Evolutionary conservation across 352 stramenopile species (phyloP), one percentile per base, ranked within the genome.

Genomic region (Globisporangium carolinianum): DNA sequence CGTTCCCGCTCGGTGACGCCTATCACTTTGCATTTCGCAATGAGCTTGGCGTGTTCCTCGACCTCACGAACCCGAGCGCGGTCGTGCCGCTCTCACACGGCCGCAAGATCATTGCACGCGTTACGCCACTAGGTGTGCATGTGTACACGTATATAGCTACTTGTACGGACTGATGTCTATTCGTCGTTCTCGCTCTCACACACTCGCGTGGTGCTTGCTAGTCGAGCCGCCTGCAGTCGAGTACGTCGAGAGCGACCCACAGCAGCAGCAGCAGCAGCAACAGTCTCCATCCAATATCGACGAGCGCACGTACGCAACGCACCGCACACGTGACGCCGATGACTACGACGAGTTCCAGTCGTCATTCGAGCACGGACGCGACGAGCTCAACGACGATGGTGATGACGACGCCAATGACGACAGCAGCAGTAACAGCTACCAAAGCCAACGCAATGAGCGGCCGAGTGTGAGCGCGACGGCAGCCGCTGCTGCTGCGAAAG

Each of bases 1-100:
- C 80, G 15, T 94, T 91, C 62, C 84, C 84, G 11, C 66, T 94
- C 3, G 84, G 79, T 41, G 70, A 55, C 24, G 68, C 63, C 43
- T 91, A 77, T 58, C 82, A 91, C 59, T 94, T 92, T 49, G 69
- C 79, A 18, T 94, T 94, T 62, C 76, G 74, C 41, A 86, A 87
- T 60, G 69, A 88, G 10, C 67, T 78, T 10, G 82, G 80, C 35
- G 67, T 82, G 32, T 92, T 73, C 57, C 57, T 91, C 15, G 79
- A 91, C 54, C 70, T 92, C 37, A 87, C 75, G 0, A 88, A 90
- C 58, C 82, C 82, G 37, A 70, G 72, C 48, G 79, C 80, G 2
- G 55, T 74, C 39, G 77, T 94, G 55, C 82, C 83, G 14, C 73
- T 73, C 48, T 83, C 70, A 48, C n/a, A 12, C 7, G 79, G 77